Percentiles rank a stretch among this genome's conserved stretches.
phyloP scores from a whole-genome alignment of 2,329 filamentous ascomycete species.

The Hypoxylon sp. region DNA sequence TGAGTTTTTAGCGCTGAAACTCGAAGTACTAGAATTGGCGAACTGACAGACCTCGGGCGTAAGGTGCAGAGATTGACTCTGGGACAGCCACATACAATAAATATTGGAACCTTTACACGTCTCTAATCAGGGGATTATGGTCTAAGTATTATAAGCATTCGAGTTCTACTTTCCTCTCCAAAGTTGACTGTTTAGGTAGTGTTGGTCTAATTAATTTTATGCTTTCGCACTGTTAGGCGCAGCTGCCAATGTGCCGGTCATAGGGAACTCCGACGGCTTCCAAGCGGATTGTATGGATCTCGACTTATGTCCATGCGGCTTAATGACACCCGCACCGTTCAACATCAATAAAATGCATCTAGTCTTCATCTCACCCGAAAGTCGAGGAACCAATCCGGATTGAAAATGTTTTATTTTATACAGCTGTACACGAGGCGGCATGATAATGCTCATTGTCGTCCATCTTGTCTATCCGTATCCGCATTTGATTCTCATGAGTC shows the following conservation, averaged over 20 bases:
- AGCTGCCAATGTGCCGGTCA: not conserved
- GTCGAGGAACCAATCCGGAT: conserved; percentile 16
- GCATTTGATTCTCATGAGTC: conserved; percentile 27
- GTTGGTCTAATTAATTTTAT: not conserved
- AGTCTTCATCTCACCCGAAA: not conserved
- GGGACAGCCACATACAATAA: not conserved
- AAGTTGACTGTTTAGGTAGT: not conserved
- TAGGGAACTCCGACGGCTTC: not conserved
- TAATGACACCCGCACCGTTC: conserved; percentile 3
- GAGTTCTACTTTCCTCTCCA: not conserved
- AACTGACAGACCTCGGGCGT: conserved; percentile 3
- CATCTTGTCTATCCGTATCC: conserved; percentile 41
- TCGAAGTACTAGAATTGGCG: not conserved
- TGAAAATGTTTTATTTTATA: conserved; percentile 48
- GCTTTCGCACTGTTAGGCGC: not conserved
- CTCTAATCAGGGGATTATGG: not conserved
- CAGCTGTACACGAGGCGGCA: conserved; percentile 50
- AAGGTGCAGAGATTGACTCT: not conserved
- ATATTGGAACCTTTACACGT: not conserved
- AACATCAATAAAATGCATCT: conserved; percentile 3
- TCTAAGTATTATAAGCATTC: not conserved
- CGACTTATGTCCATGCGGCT: not conserved
- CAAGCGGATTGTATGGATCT: not conserved
- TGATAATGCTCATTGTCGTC: conserved; percentile 29
- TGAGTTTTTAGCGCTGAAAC: conserved; percentile 32